A percentile compares a stretch with the other conserved stretches of the same genome.
Conservation (phyloP, 2,329 filamentous ascomycete species). For the Epicoccum sorghinum region DNA sequence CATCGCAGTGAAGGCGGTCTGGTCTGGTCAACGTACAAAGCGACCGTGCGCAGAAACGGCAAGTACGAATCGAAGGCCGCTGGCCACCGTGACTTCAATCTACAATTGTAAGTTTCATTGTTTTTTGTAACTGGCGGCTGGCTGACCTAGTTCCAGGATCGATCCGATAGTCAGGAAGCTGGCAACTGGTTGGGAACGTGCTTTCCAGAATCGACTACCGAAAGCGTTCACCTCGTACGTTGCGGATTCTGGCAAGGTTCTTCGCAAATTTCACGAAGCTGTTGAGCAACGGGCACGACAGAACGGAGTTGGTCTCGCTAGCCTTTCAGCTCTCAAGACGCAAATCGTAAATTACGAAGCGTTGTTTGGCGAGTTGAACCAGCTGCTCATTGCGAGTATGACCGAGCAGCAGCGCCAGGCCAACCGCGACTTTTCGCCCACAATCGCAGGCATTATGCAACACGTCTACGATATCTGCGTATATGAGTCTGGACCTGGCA, state of each 20-base stretch:
- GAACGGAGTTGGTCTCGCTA: slow-evolving; percentile 49
- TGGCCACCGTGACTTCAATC: slow-evolving; percentile 52
- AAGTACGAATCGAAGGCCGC: slow-evolving; percentile 48
- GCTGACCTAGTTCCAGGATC: slow-evolving; percentile 20
- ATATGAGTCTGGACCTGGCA: slow-evolving; percentile 56
- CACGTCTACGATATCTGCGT: slow-evolving; percentile 39
- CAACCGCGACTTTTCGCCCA: slow-evolving; percentile 61
- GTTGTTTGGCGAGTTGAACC: slow-evolving; percentile 49
- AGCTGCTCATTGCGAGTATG: slow-evolving; percentile 45
- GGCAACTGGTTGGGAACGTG: slow-evolving; percentile 52
- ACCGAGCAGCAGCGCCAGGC: slow-evolving; percentile 58
- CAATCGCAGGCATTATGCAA: slow-evolving; percentile 59
- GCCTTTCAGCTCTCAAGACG: slow-evolving; percentile 48
- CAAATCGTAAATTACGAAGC: slow-evolving; percentile 53
- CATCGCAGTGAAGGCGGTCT: slow-evolving; percentile 54
- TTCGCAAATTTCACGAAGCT: slow-evolving; percentile 52
- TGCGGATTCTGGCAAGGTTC: slow-evolving; percentile 34
- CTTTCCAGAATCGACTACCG: slow-evolving; percentile 53
- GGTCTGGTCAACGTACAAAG: slow-evolving; percentile 62
- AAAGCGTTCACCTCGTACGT: slow-evolving; percentile 48
- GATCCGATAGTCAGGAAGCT: slow-evolving; percentile 50
- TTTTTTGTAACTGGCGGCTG: no score
- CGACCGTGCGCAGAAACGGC: slow-evolving; percentile 59
- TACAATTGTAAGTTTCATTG: slow-evolving; percentile 34
- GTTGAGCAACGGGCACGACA: slow-evolving; percentile 49